phyloP scores from a whole-genome alignment of 176 grass and related monocot genomes.

The Tillandsia leiboldiana region DNA sequence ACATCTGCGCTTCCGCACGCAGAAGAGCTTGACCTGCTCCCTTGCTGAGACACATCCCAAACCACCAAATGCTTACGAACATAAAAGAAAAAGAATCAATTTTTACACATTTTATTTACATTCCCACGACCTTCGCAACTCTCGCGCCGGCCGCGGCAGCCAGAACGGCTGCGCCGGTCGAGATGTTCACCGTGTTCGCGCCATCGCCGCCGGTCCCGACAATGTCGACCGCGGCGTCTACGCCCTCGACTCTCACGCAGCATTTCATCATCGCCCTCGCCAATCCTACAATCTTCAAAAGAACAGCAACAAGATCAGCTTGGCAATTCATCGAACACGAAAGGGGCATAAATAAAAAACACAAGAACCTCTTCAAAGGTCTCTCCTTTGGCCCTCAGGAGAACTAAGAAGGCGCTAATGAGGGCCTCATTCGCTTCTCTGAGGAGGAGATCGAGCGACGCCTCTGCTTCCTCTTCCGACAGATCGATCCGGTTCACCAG shows the following conservation, averaged over 20 bases:
- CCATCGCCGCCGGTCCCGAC: constrained; percentile 94
- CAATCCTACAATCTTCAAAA: constrained; percentile 64
- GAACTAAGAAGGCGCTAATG: constrained; percentile 89
- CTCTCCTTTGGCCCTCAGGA: constrained; percentile 89
- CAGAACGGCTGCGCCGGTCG: constrained; percentile 77
- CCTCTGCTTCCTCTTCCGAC: constrained; percentile 72
- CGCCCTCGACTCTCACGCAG: constrained; percentile 46
- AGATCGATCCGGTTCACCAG: constrained; percentile 64
- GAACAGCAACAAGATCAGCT: neutral
- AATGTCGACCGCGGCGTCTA: constrained; percentile 66
- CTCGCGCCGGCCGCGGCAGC: constrained; percentile 77
- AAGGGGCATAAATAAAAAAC: neutral
- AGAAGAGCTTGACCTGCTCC: constrained; percentile 85
- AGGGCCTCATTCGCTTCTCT: constrained; percentile 50
- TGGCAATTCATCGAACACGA: constrained; percentile 3
- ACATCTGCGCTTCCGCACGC: constrained; percentile 97
- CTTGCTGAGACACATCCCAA: constrained; percentile 53
- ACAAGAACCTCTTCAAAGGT: constrained; percentile 68
- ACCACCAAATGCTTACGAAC: neutral
- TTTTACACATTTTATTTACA: constrained; percentile 6
- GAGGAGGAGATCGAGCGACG: constrained; percentile 56
- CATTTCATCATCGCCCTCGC: constrained; percentile 78
- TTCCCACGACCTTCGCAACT: constrained; percentile 55
- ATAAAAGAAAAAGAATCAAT: neutral
- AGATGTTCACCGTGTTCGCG: constrained; percentile 92